These are phyloP conservation scores for Ceratopteris richardii DNA, from an alignment of 75 land plant species.

Conservation along the genomic window DNA sequence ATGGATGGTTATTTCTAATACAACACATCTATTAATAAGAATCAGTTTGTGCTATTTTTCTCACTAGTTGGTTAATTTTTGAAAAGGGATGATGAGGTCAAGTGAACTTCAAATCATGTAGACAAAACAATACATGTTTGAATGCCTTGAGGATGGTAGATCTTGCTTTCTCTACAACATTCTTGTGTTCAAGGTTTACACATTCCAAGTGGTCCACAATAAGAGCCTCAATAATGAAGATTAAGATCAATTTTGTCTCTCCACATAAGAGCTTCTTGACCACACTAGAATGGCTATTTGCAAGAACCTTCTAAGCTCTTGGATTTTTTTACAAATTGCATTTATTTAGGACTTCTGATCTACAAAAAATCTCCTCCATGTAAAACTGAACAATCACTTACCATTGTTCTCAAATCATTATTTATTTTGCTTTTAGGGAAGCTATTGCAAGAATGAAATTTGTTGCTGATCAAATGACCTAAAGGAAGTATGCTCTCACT, in stretches of 20 bases:
- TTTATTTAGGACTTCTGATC: neutral
- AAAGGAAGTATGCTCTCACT: neutral
- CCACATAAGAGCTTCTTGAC: conserved; percentile 49
- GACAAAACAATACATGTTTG: conserved; percentile 11
- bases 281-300: conserved; percentile 25
- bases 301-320: conserved; percentile 35
- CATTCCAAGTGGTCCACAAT: conserved; percentile 21
- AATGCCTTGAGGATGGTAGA: conserved; percentile 19
- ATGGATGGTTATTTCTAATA: too few relatives aligned
- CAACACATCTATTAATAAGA: too few relatives aligned
- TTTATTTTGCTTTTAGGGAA: neutral
- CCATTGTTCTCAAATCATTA: too few relatives aligned
- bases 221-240: conserved; percentile 30
- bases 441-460: neutral
- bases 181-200: conserved; percentile 6
- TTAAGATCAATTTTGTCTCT: conserved; percentile 53
- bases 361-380: neutral
- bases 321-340: neutral
- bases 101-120: conserved; percentile 15
- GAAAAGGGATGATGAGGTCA: neutral
- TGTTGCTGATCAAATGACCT: neutral
- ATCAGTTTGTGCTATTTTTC: too few relatives aligned
- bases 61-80: too few relatives aligned
- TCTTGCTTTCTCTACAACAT: conserved; percentile 16
- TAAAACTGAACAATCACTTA: neutral